phyloP scores from a whole-genome alignment of 2,329 filamentous ascomycete genomes.

The Pseudohalonectria lignicola region DNA sequence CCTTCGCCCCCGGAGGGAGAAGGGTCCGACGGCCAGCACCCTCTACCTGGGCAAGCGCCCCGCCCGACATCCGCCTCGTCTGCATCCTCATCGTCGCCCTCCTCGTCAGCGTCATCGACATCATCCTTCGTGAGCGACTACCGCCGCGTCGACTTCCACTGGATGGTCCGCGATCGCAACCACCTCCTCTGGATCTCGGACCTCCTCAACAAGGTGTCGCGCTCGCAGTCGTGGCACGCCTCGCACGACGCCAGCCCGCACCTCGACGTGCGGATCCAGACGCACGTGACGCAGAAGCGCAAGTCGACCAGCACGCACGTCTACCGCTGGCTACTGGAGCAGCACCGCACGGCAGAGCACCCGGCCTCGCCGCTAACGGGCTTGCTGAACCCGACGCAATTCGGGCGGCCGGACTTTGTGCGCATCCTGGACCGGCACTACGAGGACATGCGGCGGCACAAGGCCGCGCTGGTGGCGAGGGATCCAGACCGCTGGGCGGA shows the following conservation, averaged over 20 bases:
- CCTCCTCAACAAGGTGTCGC: constrained; percentile 36
- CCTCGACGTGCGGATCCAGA: constrained; percentile 43
- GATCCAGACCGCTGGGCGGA: constrained; percentile 8
- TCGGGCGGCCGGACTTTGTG: constrained; percentile 67
- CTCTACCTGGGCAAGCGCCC: background rate
- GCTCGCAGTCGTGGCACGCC: constrained; percentile 24
- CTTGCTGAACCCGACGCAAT: constrained; percentile 71
- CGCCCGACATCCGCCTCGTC: background rate
- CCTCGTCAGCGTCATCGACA: background rate
- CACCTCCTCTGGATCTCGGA: constrained; percentile 46
- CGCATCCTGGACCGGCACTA: constrained; percentile 42
- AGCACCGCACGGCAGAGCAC: constrained; percentile 37
- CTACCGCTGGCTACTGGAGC: constrained; percentile 44
- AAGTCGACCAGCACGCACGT: constrained; percentile 41
- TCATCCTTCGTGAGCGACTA: constrained; percentile 23
- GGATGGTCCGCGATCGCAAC: constrained; percentile 47
- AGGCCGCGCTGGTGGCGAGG: constrained; percentile 1
- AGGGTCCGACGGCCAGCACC: no score
- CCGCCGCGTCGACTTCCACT: constrained; percentile 47
- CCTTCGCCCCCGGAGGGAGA: no score
- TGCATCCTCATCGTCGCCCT: background rate
- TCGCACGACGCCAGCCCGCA: constrained; percentile 20
- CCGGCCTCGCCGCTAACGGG: constrained; percentile 61
- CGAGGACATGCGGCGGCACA: constrained; percentile 32
- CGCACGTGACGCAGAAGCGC: constrained; percentile 44